Conservation (phyloP, 345 rosid species). For the Acer campestre region DNA sequence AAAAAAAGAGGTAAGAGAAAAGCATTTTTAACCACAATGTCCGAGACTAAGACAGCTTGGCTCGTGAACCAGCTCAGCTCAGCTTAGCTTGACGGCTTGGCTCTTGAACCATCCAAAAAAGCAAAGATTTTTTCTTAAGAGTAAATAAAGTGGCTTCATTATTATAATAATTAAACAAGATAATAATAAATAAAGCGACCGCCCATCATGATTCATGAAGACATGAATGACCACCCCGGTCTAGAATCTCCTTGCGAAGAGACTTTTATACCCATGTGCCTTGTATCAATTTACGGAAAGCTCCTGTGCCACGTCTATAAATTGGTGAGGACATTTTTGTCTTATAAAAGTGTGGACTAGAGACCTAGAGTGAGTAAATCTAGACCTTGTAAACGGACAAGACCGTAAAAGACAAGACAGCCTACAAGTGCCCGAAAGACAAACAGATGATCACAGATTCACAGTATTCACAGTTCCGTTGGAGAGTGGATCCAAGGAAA, state of each 20-base stretch:
- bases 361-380: too few species aligned
- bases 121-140: too few species aligned
- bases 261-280: neutral
- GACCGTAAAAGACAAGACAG: slow-evolving; percentile 3
- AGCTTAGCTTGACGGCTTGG: neutral
- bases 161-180: neutral
- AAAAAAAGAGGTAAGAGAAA: neutral
- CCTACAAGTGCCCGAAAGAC: neutral
- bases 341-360: too few species aligned
- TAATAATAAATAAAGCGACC: neutral
- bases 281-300: neutral
- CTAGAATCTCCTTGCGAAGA: neutral
- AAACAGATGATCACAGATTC: neutral
- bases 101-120: neutral
- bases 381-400: neutral
- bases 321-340: neutral
- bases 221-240: neutral
- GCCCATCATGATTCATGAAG: neutral
- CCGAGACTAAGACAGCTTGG: slow-evolving; percentile 3
- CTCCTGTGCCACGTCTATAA: too few species aligned
- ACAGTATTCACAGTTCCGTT: neutral
- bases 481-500: neutral
- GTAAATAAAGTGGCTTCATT: too few species aligned
- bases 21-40: slow-evolving; percentile 3
- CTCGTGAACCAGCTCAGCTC: slow-evolving; percentile 6